Conservation (phyloP, 805 yeast genomes). For the Diddensiella santjacobensis region DNA sequence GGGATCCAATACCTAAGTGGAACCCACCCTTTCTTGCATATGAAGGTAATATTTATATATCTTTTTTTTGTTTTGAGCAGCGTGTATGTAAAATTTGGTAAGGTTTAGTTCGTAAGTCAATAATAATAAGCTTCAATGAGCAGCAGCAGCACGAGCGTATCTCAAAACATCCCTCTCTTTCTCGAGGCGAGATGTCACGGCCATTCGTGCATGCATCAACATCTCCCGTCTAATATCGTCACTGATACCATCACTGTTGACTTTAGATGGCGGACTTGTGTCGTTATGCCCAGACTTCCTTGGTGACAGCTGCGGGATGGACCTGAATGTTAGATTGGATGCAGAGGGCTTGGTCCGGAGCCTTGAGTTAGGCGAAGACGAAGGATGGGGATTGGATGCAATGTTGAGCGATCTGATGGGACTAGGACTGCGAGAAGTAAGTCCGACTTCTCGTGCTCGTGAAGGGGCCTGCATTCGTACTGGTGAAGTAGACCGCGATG, state of each 20-base stretch:
- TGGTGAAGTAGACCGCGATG: slow-evolving; percentile 5
- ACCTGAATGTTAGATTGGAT: slow-evolving; percentile 8
- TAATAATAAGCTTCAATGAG: too few species aligned
- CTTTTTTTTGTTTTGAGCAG: too few species aligned
- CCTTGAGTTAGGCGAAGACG: slow-evolving; percentile 2
- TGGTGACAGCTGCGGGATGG: slow-evolving; percentile 7
- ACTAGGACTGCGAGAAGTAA: slow-evolving; percentile 2
- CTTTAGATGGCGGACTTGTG: background rate
- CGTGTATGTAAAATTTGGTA: too few species aligned
- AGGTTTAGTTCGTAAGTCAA: too few species aligned
- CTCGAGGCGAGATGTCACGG: slow-evolving; percentile 24
- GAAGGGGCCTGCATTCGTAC: slow-evolving; percentile 1
- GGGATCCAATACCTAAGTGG: background rate
- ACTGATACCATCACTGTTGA: background rate
- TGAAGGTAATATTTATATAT: too few species aligned
- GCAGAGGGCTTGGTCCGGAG: slow-evolving; percentile 6
- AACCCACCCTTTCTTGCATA: background rate
- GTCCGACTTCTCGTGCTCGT: background rate
- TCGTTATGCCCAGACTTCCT: background rate
- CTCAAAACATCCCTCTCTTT: slow-evolving; percentile 23
- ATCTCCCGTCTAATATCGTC: slow-evolving; percentile 18
- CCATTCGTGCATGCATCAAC: slow-evolving; percentile 26
- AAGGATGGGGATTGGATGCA: slow-evolving; percentile 2
- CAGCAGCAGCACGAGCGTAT: too few species aligned
- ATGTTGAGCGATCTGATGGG: slow-evolving; percentile 2